phyloP scores from a whole-genome alignment of 179 eudicot species.

The Monotropa hypopitys region DNA sequence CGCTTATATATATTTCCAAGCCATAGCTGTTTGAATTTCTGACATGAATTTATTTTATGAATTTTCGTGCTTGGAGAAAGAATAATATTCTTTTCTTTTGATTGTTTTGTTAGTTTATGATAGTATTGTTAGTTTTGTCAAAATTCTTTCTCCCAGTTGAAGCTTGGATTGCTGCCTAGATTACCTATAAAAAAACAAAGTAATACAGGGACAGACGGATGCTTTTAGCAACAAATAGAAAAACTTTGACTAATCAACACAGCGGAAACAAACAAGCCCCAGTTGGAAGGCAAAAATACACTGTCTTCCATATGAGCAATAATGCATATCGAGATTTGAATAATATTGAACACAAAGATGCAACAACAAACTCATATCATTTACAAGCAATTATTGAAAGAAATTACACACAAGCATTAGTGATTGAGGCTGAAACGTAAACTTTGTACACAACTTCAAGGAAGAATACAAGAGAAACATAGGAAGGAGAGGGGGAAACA shows the following conservation, averaged over 20 bases:
- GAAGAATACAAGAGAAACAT: neutral
- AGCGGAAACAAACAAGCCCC: neutral
- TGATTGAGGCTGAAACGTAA: neutral
- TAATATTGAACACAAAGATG: neutral
- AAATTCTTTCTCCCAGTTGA: neutral
- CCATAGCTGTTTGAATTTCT: neutral
- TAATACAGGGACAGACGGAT: neutral
- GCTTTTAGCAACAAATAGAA: neutral
- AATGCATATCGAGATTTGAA: neutral
- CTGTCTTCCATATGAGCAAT: neutral
- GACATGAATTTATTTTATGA: neutral
- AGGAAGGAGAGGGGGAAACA: neutral
- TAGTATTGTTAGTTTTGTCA: neutral
- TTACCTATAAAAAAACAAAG: neutral
- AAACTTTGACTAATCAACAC: neutral
- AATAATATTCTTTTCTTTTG: neutral
- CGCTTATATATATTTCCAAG: neutral
- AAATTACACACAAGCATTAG: neutral
- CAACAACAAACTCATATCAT: neutral
- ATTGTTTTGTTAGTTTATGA: neutral
- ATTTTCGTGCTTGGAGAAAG: neutral
- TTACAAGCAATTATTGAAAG: neutral
- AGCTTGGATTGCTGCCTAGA: neutral
- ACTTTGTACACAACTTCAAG: neutral
- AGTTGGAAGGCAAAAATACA: neutral